Conservation (phyloP, 2,329 filamentous ascomycete species). For the Alternaria ventricosa region DNA sequence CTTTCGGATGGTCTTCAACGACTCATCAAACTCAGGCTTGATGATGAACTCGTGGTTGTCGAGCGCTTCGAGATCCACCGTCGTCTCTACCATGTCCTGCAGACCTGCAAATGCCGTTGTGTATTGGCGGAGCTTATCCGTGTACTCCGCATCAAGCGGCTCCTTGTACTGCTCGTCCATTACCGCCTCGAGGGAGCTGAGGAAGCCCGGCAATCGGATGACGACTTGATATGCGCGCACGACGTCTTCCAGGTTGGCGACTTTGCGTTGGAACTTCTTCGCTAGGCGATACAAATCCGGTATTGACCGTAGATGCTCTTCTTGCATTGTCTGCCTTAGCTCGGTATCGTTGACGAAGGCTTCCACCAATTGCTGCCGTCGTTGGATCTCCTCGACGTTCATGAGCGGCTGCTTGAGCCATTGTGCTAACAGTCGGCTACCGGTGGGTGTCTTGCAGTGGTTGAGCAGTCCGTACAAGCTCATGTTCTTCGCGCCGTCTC, state of each 20-base stretch:
- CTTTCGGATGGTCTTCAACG: slow-evolving; percentile 83
- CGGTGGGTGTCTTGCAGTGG: slow-evolving; percentile 95
- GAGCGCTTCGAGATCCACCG: slow-evolving; percentile 91
- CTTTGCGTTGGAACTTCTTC: slow-evolving; percentile 91
- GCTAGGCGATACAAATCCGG: slow-evolving; percentile 92
- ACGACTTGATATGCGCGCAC: slow-evolving; percentile 94
- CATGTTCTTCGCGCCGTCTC: slow-evolving; percentile 97
- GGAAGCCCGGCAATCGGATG: slow-evolving; percentile 87
- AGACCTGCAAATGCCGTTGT: slow-evolving; percentile 82
- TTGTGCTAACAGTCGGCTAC: slow-evolving; percentile 86
- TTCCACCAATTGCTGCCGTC: slow-evolving; percentile 90
- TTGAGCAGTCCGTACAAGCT: slow-evolving; percentile 93
- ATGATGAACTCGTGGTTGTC: slow-evolving; percentile 99
- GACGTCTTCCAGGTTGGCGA: slow-evolving; percentile 93
- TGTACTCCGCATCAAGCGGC: slow-evolving; percentile 86
- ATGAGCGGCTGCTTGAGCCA: slow-evolving; percentile 99
- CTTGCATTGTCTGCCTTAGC: slow-evolving; percentile 92
- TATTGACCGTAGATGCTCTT: slow-evolving; percentile 90
- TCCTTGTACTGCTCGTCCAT: slow-evolving; percentile 95
- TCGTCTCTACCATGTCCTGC: slow-evolving; percentile 98
- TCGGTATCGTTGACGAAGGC: slow-evolving; percentile 94
- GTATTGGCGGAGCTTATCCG: slow-evolving; percentile 75
- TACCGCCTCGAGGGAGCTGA: slow-evolving; percentile 85
- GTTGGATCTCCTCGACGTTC: slow-evolving; percentile 86
- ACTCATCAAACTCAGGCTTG: slow-evolving; percentile 96